Conservation (phyloP, 2,329 filamentous ascomycete species). For the Aspergillus flavus region DNA sequence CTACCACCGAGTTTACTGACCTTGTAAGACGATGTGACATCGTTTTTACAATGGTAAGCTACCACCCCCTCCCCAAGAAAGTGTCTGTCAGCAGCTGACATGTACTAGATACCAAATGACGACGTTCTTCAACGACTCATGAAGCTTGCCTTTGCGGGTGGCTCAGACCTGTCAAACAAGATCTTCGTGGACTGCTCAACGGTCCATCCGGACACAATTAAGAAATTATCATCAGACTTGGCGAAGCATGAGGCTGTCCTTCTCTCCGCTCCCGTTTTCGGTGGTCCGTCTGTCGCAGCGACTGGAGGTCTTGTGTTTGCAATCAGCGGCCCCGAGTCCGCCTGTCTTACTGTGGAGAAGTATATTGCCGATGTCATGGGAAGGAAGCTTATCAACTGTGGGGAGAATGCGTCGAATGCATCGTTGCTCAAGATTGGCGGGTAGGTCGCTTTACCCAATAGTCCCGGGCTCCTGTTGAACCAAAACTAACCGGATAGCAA, state of each 20-base stretch:
- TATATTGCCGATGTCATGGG: neutral
- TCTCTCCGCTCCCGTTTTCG: neutral
- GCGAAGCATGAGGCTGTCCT: neutral
- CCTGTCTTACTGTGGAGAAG: neutral
- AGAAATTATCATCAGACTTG: neutral
- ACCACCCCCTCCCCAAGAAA: neutral
- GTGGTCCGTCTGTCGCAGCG: neutral
- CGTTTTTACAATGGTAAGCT: neutral
- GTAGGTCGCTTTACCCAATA: neutral
- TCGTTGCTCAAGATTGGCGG: neutral
- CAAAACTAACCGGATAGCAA: conserved; percentile 37
- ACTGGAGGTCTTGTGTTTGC: neutral
- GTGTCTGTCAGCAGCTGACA: neutral
- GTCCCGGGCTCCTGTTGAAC: neutral
- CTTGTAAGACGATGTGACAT: neutral
- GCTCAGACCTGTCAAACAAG: neutral
- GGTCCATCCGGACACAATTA: neutral
- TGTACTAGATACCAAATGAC: neutral
- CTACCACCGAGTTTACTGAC: neutral
- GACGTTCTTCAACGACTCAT: neutral
- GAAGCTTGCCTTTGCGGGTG: neutral
- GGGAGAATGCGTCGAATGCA: neutral
- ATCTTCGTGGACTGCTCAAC: neutral
- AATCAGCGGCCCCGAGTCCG: neutral
- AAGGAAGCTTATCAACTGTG: neutral